Base-by-base conservation (phyloP, 495 filamentous ascomycete species). In the Glarea lozoyensis region DNA sequence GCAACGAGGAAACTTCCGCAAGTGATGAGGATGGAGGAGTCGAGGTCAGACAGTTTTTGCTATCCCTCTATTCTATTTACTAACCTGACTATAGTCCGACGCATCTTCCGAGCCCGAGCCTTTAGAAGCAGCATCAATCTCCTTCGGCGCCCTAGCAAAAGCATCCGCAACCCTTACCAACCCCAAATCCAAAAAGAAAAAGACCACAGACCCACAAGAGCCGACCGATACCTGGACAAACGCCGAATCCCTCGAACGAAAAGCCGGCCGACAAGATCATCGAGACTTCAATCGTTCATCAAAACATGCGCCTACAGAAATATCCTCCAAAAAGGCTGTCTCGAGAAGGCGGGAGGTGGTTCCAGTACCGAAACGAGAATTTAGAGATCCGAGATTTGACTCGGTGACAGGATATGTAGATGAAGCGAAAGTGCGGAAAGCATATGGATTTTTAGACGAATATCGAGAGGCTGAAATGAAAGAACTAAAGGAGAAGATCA, bases 381-480 rank as follows among this genome's bases (percentile, higher is more conserved):
- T 71, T 2, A 79, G 89, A 9, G 92, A 98, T 59, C 92, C 92
- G n/a, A 79, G 92, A 21, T 98, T 98, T 62, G 79, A 88, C 22
- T 67, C 10, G 68, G 71, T 1, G 18, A 55, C 43, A 47, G 61
- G 67, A 25, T 42, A 57, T 13, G 46, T 76, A 9, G 76, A 82
- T 43, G 72, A 79, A 43, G 57, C 60, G 34, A 68, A 66, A 43
- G 58, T 76, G 29, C 72, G 69, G 43, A 77, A 75, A 37, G 81
- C 81, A 19, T 98, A 97, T 63, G 63, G 73, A 0, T 98, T 98
- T 63, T 65, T 98, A 17, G 78, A 90, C 46, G 82, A 82, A 39
- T 98, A 97, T 67, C 73, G 80, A 15, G 75, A 77, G 10, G 66
- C 73, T 17, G 92, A 98, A 63, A 78, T 95, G 53, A 75, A 73